Conservation (phyloP, 768 basidiomycete genomes). For the Gymnopilus junonius region DNA sequence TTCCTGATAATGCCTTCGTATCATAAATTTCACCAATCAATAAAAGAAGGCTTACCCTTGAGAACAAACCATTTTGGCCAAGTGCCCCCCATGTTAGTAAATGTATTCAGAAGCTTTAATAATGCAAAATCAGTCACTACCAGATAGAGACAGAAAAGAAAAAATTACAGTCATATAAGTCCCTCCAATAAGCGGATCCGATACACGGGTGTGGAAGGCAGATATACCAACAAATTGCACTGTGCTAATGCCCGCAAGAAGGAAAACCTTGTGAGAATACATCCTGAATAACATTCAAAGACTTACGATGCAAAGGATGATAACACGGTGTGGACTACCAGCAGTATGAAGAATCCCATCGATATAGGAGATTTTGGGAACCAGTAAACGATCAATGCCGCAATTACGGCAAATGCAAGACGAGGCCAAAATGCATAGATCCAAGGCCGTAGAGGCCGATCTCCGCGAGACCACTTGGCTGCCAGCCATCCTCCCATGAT, state of each 20-base stretch:
- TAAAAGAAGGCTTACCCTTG: constrained; percentile 56
- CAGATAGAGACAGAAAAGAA: neutral
- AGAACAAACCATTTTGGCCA: constrained; percentile 98
- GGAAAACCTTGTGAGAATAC: neutral
- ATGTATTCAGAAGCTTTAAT: constrained; percentile 86
- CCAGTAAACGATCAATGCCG: constrained; percentile 78
- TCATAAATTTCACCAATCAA: neutral
- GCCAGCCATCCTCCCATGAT: constrained; percentile 94
- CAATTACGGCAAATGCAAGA: constrained; percentile 69
- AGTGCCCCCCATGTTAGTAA: constrained; percentile 95
- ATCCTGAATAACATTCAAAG: neutral
- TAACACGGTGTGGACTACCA: constrained; percentile 82
- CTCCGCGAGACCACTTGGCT: constrained; percentile 87
- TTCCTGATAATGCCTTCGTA: constrained; percentile 49
- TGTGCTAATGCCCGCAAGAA: constrained; percentile 56
- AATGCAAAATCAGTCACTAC: constrained; percentile 1
- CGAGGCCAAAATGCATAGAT: constrained; percentile 90
- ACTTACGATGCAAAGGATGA: constrained; percentile 85
- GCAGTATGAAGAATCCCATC: constrained; percentile 75
- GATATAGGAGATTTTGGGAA: constrained; percentile 84
- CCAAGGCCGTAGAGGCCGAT: constrained; percentile 85
- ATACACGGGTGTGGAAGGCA: constrained; percentile 97
- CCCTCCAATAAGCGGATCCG: constrained; percentile 96
- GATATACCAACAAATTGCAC: constrained; percentile 99
- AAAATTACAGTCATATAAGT: constrained; percentile 97